Percentiles rank a stretch among this genome's conserved stretches.
Conservation (phyloP, 305 asterid species). For the Plantago rigida region DNA sequence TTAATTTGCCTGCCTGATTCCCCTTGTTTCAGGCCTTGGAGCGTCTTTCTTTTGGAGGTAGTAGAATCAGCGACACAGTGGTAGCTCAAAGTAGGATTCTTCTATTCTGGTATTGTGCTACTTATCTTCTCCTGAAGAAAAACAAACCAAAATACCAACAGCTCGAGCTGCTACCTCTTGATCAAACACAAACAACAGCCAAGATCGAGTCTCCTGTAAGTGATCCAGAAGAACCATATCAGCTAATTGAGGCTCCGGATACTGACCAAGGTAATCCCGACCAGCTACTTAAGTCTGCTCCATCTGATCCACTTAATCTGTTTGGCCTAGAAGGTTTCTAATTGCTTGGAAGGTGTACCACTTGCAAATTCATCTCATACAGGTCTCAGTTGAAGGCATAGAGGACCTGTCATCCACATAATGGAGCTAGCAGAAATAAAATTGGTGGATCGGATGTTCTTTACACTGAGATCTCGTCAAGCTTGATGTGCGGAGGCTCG, state of each 20-base stretch:
- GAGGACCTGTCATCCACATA: slow-evolving; percentile 36
- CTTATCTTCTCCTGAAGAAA: slow-evolving; percentile 82
- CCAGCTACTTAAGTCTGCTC: slow-evolving; percentile 55
- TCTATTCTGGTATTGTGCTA: slow-evolving; percentile 79
- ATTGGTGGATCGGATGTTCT: not conserved
- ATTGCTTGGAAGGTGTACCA: slow-evolving; percentile 52
- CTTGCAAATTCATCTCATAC: slow-evolving; percentile 68
- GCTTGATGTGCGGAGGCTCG: not conserved
- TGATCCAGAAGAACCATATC: slow-evolving; percentile 37
- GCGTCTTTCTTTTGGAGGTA: slow-evolving; percentile 76
- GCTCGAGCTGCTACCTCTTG: slow-evolving; percentile 50
- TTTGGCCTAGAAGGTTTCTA: slow-evolving; percentile 78
- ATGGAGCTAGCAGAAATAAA: slow-evolving; percentile 30
- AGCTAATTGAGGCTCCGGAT: slow-evolving; percentile 29
- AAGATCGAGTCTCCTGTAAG: slow-evolving; percentile 47
- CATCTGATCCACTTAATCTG: slow-evolving; percentile 69
- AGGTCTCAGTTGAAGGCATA: slow-evolving; percentile 57
- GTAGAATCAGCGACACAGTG: slow-evolving; percentile 58
- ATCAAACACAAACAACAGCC: slow-evolving; percentile 35
- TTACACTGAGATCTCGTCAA: slow-evolving; percentile 1
- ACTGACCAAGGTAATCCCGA: slow-evolving; percentile 72
- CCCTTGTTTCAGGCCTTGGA: slow-evolving; percentile 55
- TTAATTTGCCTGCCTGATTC: not conserved
- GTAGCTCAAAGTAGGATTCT: slow-evolving; percentile 80
- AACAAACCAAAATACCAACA: slow-evolving; percentile 82